These are phyloP conservation scores for Thelephora terrestris DNA, from an alignment of 1,284 basidiomycete species.

Conservation along the genomic window DNA sequence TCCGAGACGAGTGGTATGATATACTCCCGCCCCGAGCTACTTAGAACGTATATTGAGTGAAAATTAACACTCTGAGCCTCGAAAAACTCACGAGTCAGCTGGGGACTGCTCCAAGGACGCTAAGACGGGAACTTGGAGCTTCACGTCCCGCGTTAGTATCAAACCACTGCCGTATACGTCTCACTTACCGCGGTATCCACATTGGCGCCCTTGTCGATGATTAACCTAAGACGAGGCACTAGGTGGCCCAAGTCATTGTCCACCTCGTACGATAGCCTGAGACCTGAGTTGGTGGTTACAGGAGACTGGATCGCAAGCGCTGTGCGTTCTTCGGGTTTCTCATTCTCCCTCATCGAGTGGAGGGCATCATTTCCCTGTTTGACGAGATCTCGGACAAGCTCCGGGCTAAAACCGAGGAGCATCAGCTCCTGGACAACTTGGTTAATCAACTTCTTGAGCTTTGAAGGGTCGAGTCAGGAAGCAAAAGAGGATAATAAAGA, in stretches of 20 bases:
- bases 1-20: conserved; percentile 80
- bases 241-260: conserved; percentile 4
- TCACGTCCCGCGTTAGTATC: not conserved
- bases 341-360: not conserved
- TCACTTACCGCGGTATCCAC: conserved; percentile 36
- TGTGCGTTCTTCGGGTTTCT: not conserved
- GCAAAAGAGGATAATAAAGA: not conserved
- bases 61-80: not conserved
- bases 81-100: not conserved
- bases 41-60: not conserved
- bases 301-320: not conserved
- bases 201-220: conserved; percentile 16
- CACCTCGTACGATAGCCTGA: conserved; percentile 17
- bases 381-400: conserved; percentile 37
- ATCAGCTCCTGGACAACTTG: conserved; percentile 77
- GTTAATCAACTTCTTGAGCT: conserved; percentile 93
- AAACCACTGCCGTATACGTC: not conserved
- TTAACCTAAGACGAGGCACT: conserved; percentile 3
- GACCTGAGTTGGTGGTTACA: conserved; percentile 22
- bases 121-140: not conserved
- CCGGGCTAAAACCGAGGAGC: conserved; percentile 63
- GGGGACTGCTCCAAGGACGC: not conserved
- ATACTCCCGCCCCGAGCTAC: conserved; percentile 36
- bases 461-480: conserved; percentile 2
- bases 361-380: conserved; percentile 11